Evolutionary conservation across 495 filamentous ascomycete genomes (phyloP), one percentile per base, ranked within the genome.

Genomic region (Tirmania nivea): DNA sequence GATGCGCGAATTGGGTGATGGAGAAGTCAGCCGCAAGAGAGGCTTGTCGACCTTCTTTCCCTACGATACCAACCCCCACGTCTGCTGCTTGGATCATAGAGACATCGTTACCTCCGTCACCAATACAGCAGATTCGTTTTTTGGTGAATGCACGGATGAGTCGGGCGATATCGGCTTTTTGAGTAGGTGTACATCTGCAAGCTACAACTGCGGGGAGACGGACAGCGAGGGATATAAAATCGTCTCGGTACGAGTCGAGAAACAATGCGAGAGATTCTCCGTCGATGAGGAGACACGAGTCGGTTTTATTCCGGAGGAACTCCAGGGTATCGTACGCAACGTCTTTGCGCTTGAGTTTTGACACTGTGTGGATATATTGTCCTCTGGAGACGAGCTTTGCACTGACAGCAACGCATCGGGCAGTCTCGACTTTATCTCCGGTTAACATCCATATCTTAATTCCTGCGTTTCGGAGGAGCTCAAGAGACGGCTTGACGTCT

Each of bases 381-480:
- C 87, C 86, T 53, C 92, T 73, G 8, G 86, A 79, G n/a, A 99
- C 89, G 19, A 99, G 72, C 67, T 94, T 95, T 17, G 88, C 81
- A 59, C 80, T 86, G 35, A 99, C 84, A 14, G 92, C 92, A 8
- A 99, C 89, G 67, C 92, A 99, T 34, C 89, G 79, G 11, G 92
- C 92, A 31, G 92, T 99, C 67, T 99, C 92, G 1, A 95, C 86
- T 67, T 99, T 99, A 71, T 99, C 92, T 34, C 92, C 92, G 0
- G 92, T 99, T 60, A 99, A 71, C 92, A 99, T 99, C 92, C 92
- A 99, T 53, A 96, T 94, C 68, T 94, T 95, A 64, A 99, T 85
- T n/a, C 92, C 92, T 9, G 92, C 92, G 64, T 99, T 96, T 55
- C 92, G 83, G 47, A 99, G 78, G 12, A 96, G 74, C 63, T 99